Evolutionary conservation across 371 early-diverging fungal genomes (phyloP).

Genomic region (Mortierella sp.): DNA sequence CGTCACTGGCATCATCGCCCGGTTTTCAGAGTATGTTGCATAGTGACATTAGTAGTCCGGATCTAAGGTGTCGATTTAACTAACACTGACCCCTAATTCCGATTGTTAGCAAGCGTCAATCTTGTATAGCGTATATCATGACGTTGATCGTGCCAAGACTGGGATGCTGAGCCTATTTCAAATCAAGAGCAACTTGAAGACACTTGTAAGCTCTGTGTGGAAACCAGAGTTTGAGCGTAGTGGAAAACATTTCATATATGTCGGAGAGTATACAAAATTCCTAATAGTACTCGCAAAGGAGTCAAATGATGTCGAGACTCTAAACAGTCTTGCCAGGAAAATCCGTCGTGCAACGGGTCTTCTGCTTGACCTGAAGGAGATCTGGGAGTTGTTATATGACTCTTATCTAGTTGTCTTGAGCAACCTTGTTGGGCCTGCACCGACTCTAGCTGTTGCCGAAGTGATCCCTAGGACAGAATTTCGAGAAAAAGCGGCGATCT

Average conservation of each 20-base stretch:
- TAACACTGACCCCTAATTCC: neutral
- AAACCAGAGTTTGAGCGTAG: constrained; percentile 81
- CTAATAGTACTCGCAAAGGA: constrained; percentile 68
- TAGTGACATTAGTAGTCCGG: neutral
- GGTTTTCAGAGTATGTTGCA: constrained; percentile 66
- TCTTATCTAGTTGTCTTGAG: constrained; percentile 57
- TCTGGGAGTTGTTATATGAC: constrained; percentile 62
- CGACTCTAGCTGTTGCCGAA: constrained; percentile 36
- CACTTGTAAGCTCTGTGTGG: constrained; percentile 73
- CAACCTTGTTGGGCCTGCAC: constrained; percentile 48
- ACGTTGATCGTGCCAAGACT: constrained; percentile 68
- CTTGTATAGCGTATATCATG: constrained; percentile 64
- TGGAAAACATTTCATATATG: constrained; percentile 79
- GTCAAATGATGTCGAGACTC: constrained; percentile 66
- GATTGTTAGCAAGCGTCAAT: constrained; percentile 72
- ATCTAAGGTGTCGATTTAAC: neutral
- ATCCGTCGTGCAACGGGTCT: constrained; percentile 65
- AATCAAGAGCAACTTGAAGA: constrained; percentile 64
- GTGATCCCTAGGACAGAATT: constrained; percentile 57
- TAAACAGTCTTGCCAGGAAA: constrained; percentile 71
- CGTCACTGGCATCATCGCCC: constrained; percentile 78
- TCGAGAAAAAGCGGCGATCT: constrained; percentile 54
- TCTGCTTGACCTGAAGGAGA: constrained; percentile 64
- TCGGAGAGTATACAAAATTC: constrained; percentile 72
- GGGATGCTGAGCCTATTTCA: constrained; percentile 70